phyloP scores from a whole-genome alignment of 1,284 basidiomycete species.

The Trichosporon coremiiforme region DNA sequence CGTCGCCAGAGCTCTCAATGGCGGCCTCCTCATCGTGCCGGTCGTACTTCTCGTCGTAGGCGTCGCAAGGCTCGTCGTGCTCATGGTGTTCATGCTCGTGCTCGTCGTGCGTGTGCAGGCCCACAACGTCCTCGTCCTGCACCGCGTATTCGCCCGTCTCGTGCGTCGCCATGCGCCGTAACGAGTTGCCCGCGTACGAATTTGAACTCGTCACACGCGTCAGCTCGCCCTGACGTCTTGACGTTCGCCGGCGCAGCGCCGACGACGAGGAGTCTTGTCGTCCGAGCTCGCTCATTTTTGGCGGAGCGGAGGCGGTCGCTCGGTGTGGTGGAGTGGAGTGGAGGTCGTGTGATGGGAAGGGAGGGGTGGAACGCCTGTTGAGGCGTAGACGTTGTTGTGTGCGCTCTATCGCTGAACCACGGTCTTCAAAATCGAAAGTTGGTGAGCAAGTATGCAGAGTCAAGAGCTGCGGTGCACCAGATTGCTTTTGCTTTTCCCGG shows the following conservation, averaged over 20 bases:
- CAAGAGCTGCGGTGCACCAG: constrained; percentile 6
- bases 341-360: neutral
- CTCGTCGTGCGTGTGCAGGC: constrained; percentile 40
- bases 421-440: neutral
- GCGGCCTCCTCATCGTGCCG: constrained; percentile 1
- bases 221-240: neutral
- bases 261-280: neutral
- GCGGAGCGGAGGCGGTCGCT: constrained; percentile 2
- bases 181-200: constrained; percentile 21
- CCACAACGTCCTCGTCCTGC: constrained; percentile 27
- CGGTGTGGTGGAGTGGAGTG: neutral
- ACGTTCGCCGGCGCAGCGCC: neutral
- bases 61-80: neutral
- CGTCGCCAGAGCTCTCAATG: neutral
- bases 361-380: neutral
- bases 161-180: constrained; percentile 52
- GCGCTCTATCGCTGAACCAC: neutral
- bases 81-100: constrained; percentile 34
- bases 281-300: constrained; percentile 8
- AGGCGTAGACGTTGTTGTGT: neutral
- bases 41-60: constrained; percentile 5
- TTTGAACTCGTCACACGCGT: constrained; percentile 8
- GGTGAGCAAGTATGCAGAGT: neutral
- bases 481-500: constrained; percentile 4
- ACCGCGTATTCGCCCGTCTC: constrained; percentile 47